Evolutionary conservation across 768 basidiomycete species (phyloP), one percentile per base, ranked within the genome.

Genomic region (Trametes cubensis): DNA sequence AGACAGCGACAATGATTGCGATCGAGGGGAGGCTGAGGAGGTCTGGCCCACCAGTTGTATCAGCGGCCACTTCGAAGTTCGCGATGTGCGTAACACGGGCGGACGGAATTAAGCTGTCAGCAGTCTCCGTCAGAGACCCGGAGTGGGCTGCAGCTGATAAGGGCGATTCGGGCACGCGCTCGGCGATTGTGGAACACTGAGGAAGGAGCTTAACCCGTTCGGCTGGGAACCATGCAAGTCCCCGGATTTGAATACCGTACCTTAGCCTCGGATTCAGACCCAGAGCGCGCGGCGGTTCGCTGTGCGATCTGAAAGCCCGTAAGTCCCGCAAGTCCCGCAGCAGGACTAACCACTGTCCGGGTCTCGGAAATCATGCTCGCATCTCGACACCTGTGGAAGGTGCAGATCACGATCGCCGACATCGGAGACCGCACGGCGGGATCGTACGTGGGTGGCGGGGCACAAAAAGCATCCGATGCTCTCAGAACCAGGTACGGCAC

Each of bases 221-320:
- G 11, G 52, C 38, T 51, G 41, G 58, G 58, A 51, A 51, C 4
- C 40, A 38, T 59, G 58, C 58, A 59, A 41, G 58, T 51, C 58
- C 58, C 48, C 48, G 28, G 34, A 30, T 47, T 34, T 34, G 34
- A 34, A 34, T 18, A 45, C 34, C 30, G 45, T 53, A 39, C 51
- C 51, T 7, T 47, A 26, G 26, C 6, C 13, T 18, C 42, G 42
- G 42, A 49, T n/a, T 49, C 48, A 23, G 48, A 49, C 18, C 23
- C 48, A 49, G 25, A 49, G 25, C 23, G 15, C 15, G 26, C 48
- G 14, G 48, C 48, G 48, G 48, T 15, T 10, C 26, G 48, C 26
- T 11, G 6, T 34, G 34, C 5, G 34, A 34, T 34, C 34, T 34
- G 34, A 34, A 34, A 34, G 7, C 21, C 20, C 23, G 25, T 44